Percentiles rank a stretch among this genome's conserved stretches.
Evolutionary conservation across 2,329 filamentous ascomycete genomes (phyloP).

Genomic region (Phyllosticta ampelicida): DNA sequence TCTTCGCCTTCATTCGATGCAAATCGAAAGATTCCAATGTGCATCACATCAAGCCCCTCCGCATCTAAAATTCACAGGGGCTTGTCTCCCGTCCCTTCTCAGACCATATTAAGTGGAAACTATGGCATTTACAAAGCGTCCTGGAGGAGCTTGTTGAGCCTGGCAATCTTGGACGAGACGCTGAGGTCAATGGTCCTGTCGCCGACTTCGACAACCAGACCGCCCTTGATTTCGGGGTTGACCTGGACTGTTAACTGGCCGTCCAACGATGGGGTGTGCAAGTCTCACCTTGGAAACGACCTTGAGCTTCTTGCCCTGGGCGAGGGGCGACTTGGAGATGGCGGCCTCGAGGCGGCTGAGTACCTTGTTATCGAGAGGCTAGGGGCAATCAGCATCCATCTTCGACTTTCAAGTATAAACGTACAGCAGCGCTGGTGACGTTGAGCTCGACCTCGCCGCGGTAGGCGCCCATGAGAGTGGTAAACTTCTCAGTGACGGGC

Average conservation of each 20-base stretch:
- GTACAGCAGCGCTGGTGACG: slow-evolving; percentile 81
- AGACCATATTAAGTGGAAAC: neutral
- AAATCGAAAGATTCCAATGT: neutral
- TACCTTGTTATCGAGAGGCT: slow-evolving; percentile 81
- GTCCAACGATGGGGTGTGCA: neutral
- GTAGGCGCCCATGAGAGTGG: slow-evolving; percentile 73
- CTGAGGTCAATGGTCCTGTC: slow-evolving; percentile 97
- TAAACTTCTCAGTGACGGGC: slow-evolving; percentile 80
- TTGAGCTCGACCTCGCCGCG: slow-evolving; percentile 88
- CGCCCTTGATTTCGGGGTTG: slow-evolving; percentile 88
- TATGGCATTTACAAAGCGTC: slow-evolving; percentile 77
- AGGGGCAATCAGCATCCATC: slow-evolving; percentile 11
- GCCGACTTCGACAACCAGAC: slow-evolving; percentile 89
- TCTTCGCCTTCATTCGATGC: neutral
- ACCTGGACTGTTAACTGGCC: slow-evolving; percentile 45
- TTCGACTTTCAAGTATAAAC: slow-evolving; percentile 21
- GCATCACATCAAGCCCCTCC: neutral
- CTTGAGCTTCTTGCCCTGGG: slow-evolving; percentile 96
- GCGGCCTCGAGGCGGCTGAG: slow-evolving; percentile 77
- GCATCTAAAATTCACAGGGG: neutral
- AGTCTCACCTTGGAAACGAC: slow-evolving; percentile 68
- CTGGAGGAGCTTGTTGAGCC: slow-evolving; percentile 98
- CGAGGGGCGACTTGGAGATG: slow-evolving; percentile 79
- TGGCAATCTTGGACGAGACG: slow-evolving; percentile 87
- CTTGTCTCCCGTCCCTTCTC: neutral